These are phyloP conservation scores for Mycena venus DNA, from an alignment of 768 basidiomycete genomes.

Conservation along the genomic window DNA sequence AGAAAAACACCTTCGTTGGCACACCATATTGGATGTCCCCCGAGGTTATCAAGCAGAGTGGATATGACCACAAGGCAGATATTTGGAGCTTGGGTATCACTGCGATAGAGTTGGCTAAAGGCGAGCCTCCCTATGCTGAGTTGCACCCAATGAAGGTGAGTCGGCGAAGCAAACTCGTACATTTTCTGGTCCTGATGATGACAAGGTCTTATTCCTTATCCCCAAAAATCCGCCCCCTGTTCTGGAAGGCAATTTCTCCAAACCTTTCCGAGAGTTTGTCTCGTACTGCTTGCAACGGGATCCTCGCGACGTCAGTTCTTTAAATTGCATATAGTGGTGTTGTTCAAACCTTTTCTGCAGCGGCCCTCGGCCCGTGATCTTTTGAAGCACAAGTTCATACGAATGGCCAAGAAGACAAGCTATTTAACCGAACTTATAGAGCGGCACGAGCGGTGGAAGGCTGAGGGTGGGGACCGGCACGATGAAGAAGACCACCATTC, in stretches of 20 bases:
- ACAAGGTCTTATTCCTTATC: slow-evolving; percentile 96
- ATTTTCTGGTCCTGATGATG: not conserved
- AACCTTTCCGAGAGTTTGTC: slow-evolving; percentile 95
- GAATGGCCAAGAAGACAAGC: slow-evolving; percentile 93
- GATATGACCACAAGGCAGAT: slow-evolving; percentile 99
- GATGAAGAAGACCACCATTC: slow-evolving; percentile 79
- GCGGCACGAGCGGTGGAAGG: slow-evolving; percentile 92
- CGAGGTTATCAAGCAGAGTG: slow-evolving; percentile 99
- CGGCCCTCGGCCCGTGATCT: slow-evolving; percentile 96
- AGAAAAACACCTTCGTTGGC: slow-evolving; percentile 98
- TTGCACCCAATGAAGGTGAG: slow-evolving; percentile 98
- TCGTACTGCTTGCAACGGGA: slow-evolving; percentile 93
- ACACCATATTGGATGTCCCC: slow-evolving; percentile 99
- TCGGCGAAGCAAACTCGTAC: not conserved
- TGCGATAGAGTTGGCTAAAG: slow-evolving; percentile 96
- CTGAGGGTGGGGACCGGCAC: slow-evolving; percentile 84
- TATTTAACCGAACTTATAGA: slow-evolving; percentile 98
- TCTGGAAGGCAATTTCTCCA: slow-evolving; percentile 92
- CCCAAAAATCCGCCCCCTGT: slow-evolving; percentile 97
- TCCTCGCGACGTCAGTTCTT: slow-evolving; percentile 81
- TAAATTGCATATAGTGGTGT: not conserved
- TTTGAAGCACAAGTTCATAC: slow-evolving; percentile 95
- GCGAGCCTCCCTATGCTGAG: slow-evolving; percentile 98
- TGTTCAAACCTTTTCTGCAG: slow-evolving; percentile 55
- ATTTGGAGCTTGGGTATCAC: slow-evolving; percentile 99